phyloP scores from a whole-genome alignment of 441 rosid species.

The Adansonia gregorii region DNA sequence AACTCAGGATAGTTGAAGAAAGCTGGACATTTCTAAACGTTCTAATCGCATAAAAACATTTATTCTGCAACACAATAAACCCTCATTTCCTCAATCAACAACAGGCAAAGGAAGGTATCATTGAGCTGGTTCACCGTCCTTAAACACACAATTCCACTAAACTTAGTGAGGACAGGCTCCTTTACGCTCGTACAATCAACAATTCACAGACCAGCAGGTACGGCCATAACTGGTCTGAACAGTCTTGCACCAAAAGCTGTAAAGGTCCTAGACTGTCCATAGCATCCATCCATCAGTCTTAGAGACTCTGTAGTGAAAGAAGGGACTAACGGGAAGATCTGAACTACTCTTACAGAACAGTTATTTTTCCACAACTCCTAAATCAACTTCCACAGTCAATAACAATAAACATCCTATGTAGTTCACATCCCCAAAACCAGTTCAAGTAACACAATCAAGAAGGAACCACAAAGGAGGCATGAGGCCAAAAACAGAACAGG shows the following conservation, averaged over 20 bases:
- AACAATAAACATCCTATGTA: background rate
- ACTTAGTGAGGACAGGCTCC: background rate
- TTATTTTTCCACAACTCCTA: background rate
- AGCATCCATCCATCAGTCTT: background rate
- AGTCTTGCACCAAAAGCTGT: background rate
- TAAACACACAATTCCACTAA: background rate
- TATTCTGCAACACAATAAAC: background rate
- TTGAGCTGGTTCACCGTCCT: background rate
- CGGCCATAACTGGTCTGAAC: background rate
- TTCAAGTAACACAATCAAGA: background rate
- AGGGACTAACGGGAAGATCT: background rate
- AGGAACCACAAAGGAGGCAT: too few relatives aligned
- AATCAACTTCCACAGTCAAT: background rate
- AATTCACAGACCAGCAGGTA: background rate
- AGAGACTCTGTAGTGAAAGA: background rate
- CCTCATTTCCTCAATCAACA: conserved; percentile 1
- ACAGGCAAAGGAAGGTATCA: background rate
- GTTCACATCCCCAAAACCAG: conserved; percentile 4
- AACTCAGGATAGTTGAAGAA: background rate
- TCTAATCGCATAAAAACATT: background rate
- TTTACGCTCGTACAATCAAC: background rate
- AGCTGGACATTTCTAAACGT: background rate
- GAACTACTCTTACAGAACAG: background rate
- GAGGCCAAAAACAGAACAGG: background rate
- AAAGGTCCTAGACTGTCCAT: background rate